Percentiles rank a stretch among this genome's conserved stretches.
These are phyloP conservation scores for Cytospora piceae DNA, from an alignment of 2,329 filamentous ascomycete genomes.

Conservation along the genomic window DNA sequence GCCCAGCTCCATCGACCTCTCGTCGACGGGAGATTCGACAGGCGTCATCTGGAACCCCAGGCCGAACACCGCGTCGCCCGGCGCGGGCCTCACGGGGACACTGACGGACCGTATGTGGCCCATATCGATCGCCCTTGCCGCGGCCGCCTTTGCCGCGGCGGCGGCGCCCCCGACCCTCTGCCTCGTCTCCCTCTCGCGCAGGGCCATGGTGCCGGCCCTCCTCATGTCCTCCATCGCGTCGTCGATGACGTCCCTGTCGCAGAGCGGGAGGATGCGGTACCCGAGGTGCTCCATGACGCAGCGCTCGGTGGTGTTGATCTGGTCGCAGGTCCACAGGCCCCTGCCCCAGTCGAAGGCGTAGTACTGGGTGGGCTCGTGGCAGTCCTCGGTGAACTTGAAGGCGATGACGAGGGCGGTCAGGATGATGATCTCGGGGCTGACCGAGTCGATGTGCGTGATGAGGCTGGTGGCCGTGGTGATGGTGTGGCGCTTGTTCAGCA, in stretches of 20 bases:
- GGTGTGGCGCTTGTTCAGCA: constrained; percentile 51
- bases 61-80: constrained; percentile 45
- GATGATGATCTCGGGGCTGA: constrained; percentile 65
- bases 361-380: constrained; percentile 55
- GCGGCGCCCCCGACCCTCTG: constrained; percentile 24
- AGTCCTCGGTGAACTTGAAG: constrained; percentile 68
- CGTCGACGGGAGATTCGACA: constrained; percentile 44
- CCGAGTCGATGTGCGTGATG: constrained; percentile 59
- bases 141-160: constrained; percentile 27
- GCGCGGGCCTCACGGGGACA: constrained; percentile 28
- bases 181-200: constrained; percentile 22
- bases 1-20: constrained; percentile 22
- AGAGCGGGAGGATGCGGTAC: constrained; percentile 66
- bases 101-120: constrained; percentile 45
- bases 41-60: constrained; percentile 47
- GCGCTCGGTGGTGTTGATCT: constrained; percentile 67
- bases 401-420: constrained; percentile 66
- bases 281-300: constrained; percentile 66
- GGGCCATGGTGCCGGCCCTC: constrained; percentile 50
- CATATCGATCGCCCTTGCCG: constrained; percentile 14
- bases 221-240: constrained; percentile 68
- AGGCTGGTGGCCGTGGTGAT: constrained; percentile 45
- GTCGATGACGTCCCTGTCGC: constrained; percentile 57
- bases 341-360: constrained; percentile 60
- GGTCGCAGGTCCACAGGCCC: constrained; percentile 60